Conservation (phyloP, 1,284 basidiomycete genomes). For the Amylostereum chailletii region DNA sequence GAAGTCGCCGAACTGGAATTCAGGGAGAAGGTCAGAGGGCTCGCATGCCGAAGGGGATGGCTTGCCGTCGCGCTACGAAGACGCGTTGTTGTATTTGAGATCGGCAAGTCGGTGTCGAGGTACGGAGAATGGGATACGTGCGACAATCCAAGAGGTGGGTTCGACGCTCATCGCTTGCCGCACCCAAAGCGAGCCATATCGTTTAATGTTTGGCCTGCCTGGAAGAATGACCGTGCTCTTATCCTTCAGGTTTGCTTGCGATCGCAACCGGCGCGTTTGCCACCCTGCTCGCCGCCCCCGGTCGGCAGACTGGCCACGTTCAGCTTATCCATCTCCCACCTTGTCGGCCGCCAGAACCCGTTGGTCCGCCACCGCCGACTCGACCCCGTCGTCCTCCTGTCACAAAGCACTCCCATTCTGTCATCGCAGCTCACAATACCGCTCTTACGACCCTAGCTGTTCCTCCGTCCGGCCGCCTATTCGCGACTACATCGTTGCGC, state of each 20-base stretch:
- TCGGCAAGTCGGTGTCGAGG: slow-evolving; percentile 52
- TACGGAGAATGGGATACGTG: slow-evolving; percentile 84
- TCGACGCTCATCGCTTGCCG: neutral
- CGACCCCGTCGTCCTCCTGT: slow-evolving; percentile 44
- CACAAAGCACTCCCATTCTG: slow-evolving; percentile 62
- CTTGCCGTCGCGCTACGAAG: slow-evolving; percentile 77
- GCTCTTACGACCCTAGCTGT: slow-evolving; percentile 73
- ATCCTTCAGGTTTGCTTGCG: slow-evolving; percentile 65
- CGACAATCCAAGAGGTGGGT: slow-evolving; percentile 78
- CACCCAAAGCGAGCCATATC: no score
- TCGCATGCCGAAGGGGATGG: slow-evolving; percentile 75
- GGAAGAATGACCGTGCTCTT: neutral
- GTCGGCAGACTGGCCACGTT: slow-evolving; percentile 84
- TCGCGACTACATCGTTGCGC: slow-evolving; percentile 80
- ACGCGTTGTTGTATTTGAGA: slow-evolving; percentile 73
- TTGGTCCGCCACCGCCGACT: slow-evolving; percentile 36
- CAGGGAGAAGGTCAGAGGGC: slow-evolving; percentile 75
- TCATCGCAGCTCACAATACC: slow-evolving; percentile 82
- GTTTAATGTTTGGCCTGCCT: no score
- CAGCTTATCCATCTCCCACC: slow-evolving; percentile 84
- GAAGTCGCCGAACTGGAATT: slow-evolving; percentile 91
- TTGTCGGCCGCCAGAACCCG: slow-evolving; percentile 48
- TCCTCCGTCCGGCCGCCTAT: slow-evolving; percentile 68
- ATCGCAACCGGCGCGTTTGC: slow-evolving; percentile 72
- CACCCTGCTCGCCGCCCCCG: slow-evolving; percentile 81